Conservation (phyloP, 192 early-diverging fungal genomes). For the Gaertneriomyces semiglobifer region DNA sequence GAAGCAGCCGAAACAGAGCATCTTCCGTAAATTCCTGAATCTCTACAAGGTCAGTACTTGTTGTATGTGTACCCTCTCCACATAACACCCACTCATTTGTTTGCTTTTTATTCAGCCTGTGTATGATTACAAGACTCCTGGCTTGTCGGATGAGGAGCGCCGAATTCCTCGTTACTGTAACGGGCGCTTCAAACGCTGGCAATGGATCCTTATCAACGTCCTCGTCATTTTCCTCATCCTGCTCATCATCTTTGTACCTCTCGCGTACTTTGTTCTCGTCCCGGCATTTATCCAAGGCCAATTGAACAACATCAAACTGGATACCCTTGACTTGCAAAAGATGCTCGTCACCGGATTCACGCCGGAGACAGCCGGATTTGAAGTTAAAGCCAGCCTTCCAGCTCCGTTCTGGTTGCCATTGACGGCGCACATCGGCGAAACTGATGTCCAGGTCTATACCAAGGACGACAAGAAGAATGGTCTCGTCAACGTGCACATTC, state of each 20-base stretch:
- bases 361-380: constrained; percentile 17
- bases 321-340: constrained; percentile 16
- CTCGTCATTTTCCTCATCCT: constrained; percentile 13
- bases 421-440: constrained; percentile 24
- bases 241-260: constrained; percentile 23
- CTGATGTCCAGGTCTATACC: constrained; percentile 21
- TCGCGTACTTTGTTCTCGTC: constrained; percentile 38
- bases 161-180: constrained; percentile 29
- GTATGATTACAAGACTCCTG: constrained; percentile 31
- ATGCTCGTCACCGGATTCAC: constrained; percentile 23
- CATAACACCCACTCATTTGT: not conserved
- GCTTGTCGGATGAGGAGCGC: constrained; percentile 28
- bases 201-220: constrained; percentile 32
- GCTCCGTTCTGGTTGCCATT: constrained; percentile 28
- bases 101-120: constrained; percentile 12
- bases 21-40: not conserved
- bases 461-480: constrained; percentile 20
- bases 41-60: constrained; percentile 23
- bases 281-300: constrained; percentile 32
- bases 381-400: constrained; percentile 16
- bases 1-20: constrained; percentile 4
- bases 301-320: constrained; percentile 25
- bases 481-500: constrained; percentile 24
- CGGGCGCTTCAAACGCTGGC: constrained; percentile 29
- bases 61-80: not conserved